Base-by-base conservation (phyloP, 805 yeast genomes). In the Saccharomycopsis lassenensis region DNA sequence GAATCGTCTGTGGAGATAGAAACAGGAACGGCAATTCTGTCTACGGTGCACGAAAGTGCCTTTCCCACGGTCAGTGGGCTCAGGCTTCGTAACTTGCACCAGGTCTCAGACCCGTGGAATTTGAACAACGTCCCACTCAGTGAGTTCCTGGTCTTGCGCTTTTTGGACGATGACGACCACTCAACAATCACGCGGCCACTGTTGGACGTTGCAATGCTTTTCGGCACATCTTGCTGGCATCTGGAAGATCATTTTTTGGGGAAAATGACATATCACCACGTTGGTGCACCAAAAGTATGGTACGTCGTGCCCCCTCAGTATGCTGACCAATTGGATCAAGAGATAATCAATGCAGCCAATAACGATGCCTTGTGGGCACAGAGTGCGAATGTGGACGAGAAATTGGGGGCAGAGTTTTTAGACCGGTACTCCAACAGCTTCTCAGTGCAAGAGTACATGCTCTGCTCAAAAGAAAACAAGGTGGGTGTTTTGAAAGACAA, bases 171-270 rank as follows among this genome's bases (percentile, higher is more conserved):
- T 30, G 61, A 63, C 34, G 70, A 67, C 41, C 57, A 57, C 22
- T 69, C 60, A 10, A 40, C 64, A 4, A 40, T 71, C 11, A 48
- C 65, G 3, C 54, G 50, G 15, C 63, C 83, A 0, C 52, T 55
- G n/a, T 35, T 74, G 24, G 62, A 64, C 30, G 58, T 75, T 7
- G 73, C 71, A 1, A 68, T 69, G 71, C 56, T 72, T 2, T 69
- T 66, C 43, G 64, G 77, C 33, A 55, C 69, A 2, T 66, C 67
- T 35, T 62, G 70, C 29, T 79, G 84, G 84, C 52, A 55, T 15
- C 52, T 65, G 36, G 81, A 72, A 45, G 86, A 78, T 44, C 79
- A 72, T 42, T 71, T 69, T 51, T 52, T 77, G 2, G 72, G 73
- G 29, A 49, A 59, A 7, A 56, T 66, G 20, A 74, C 71, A 48